Evolutionary conservation across 169 alveolate genomes (phyloP), one percentile per base, ranked within the genome.

Genomic region (Miamiensis avidus): DNA sequence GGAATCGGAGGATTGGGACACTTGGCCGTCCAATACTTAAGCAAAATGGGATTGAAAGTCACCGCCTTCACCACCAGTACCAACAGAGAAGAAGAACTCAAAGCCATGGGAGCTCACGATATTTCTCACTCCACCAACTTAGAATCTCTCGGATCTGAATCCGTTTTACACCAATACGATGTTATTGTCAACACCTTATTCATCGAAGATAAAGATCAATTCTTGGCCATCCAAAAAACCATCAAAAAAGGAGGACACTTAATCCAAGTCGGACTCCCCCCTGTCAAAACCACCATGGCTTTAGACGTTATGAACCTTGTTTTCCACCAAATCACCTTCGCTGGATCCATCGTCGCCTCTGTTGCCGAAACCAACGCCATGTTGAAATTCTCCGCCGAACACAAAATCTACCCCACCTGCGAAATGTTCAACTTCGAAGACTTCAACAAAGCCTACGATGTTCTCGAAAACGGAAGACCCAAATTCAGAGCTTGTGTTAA

Each of bases 1-100:
- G 98, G 97, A 29, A 84, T 95, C n/a, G 98, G 98, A 31, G 98
- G 98, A 34, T 79, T 96, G 74, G 98, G 98, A 29, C 98, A 96
- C 78, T 88, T 96, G 89, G 98, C 96, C 64, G 81, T 96, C 76
- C 88, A 95, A 86, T 96, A 91, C 87, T 92, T 93, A 26, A 49
- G 83, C 31, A 87, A 85, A 77, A 27, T 92, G 65, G 94, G 94
- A 30, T 76, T 82, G 75, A 77, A 79, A 65, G 90, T 87, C 74
- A 75, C 92, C 32, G 94, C 93, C n/a, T 88, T 92, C 76, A 82
- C 92, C 25, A 83, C 91, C 31, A 75, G 85, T 25, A 75, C 81
- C 29, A 33, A 76, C 32, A 92, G 90, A 83, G 88, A 82, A 33
- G 31, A 79, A 31, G 87, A 88, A 49, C 76, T 88, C 25, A 82